Percentiles rank a stretch among this genome's conserved stretches.
These are phyloP conservation scores for Darksidea phi DNA, from an alignment of 495 filamentous ascomycete genomes.

Conservation along the genomic window DNA sequence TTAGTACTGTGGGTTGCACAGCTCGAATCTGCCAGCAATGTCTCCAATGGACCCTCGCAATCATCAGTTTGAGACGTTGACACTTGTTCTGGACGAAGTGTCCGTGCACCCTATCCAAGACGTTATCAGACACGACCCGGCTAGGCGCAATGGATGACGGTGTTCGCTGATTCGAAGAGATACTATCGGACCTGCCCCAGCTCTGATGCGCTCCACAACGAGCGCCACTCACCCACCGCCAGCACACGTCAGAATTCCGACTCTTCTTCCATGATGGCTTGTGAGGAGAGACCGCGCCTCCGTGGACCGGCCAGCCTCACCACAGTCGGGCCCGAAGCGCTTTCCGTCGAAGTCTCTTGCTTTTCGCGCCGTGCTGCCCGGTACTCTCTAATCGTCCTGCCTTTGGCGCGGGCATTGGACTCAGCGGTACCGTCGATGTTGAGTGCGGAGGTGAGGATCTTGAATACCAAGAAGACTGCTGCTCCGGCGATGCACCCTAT, in stretches of 20 bases:
- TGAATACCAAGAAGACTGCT: conserved; percentile 49
- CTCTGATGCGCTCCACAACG: not conserved
- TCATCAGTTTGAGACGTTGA: not conserved
- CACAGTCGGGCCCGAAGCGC: conserved; percentile 5
- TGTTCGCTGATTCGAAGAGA: no score
- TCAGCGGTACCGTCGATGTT: conserved; percentile 24
- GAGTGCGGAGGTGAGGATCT: conserved; percentile 46
- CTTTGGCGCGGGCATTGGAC: not conserved
- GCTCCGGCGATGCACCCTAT: conserved; percentile 56
- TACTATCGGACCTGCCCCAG: no score
- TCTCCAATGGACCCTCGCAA: not conserved
- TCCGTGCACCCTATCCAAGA: no score
- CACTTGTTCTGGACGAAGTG: no score
- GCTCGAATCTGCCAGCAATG: conserved; percentile 12
- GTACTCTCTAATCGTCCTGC: conserved; percentile 19
- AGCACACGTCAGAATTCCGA: conserved; percentile 23
- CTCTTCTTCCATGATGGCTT: conserved; percentile 42
- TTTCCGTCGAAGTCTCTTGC: conserved; percentile 4
- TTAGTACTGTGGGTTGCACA: conserved; percentile 12
- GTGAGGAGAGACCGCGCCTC: conserved; percentile 24
- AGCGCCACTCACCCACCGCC: not conserved
- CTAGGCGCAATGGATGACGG: no score
- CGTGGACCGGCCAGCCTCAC: conserved; percentile 5
- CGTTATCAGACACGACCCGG: no score
- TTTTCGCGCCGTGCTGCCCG: conserved; percentile 18